A percentile compares a stretch with the other conserved stretches of the same genome.
Conservation (phyloP, 352 stramenopile species). For the Halophytophthora batemanensis region DNA sequence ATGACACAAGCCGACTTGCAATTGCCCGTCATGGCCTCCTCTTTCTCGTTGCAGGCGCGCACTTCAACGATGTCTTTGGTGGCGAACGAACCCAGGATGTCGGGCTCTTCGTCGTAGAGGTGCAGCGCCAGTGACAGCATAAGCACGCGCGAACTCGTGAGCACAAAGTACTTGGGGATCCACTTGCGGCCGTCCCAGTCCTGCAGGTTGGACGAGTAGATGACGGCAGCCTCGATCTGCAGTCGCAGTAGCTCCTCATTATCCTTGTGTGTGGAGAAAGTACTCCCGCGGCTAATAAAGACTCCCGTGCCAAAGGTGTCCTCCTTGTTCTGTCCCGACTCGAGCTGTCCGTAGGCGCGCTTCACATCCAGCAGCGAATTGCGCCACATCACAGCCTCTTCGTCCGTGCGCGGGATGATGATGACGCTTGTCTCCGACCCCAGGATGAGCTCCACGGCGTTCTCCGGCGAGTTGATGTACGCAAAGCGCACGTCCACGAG, state of each 20-base stretch:
- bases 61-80: slow-evolving; percentile 82
- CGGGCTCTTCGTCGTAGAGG: slow-evolving; percentile 85
- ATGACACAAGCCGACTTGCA: slow-evolving; percentile 62
- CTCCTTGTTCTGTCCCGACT: slow-evolving; percentile 73
- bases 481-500: slow-evolving; percentile 81
- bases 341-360: slow-evolving; percentile 68
- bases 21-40: slow-evolving; percentile 57
- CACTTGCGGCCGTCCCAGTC: slow-evolving; percentile 86
- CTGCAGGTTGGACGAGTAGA: slow-evolving; percentile 83
- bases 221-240: slow-evolving; percentile 78
- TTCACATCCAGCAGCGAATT: slow-evolving; percentile 81
- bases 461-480: slow-evolving; percentile 83
- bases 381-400: slow-evolving; percentile 84
- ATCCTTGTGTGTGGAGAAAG: slow-evolving; percentile 80
- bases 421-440: slow-evolving; percentile 75
- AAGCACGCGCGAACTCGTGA: slow-evolving; percentile 78
- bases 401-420: slow-evolving; percentile 78
- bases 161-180: slow-evolving; percentile 88
- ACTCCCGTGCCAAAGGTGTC: slow-evolving; percentile 72
- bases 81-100: slow-evolving; percentile 78
- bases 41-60: slow-evolving; percentile 70
- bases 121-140: slow-evolving; percentile 80
- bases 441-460: slow-evolving; percentile 80
- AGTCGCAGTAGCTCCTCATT: slow-evolving; percentile 81
- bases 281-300: slow-evolving; percentile 83